Evolutionary conservation across 164 flowering plant species (phyloP), one percentile per base, ranked within the genome.

Genomic region (Piper betle): DNA sequence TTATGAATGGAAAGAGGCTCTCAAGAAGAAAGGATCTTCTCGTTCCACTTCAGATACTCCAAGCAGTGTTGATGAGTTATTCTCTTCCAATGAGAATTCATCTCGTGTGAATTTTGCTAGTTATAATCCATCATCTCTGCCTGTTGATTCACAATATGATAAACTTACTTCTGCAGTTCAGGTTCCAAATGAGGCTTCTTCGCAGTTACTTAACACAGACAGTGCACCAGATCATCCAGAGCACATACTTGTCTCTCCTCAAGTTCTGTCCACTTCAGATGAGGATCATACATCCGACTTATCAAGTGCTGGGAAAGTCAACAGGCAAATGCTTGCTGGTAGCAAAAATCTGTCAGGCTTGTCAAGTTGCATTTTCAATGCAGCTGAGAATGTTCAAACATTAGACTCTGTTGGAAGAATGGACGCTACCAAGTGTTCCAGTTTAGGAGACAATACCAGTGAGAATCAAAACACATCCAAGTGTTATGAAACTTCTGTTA

Each of bases 1-100:
- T 17, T 82, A 80, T 58, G 84, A 82, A 66, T 83, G 80, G 58
- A 75, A 72, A 54, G 69, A 53, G 68, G 77, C 79, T 10, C 67
- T 71, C 50, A 77, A 66, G 68, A 77, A 69, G 66, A 76, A 69
- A 54, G 71, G 74, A 54, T 73, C 74, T 52, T 71, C 70, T 67
- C 67, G 55, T 64, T 86, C 82, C 4, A 68, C 64, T 64, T 74
- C 83, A n/a, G 79, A 78, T 65, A 57, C 79, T 41, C 62, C 57
- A 39, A 81, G 79, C 68, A 73, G 43, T 67, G 69, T 69, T 20
- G 72, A 67, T 12, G 64, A 75, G 59, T 61, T 41, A 4, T 68
- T 42, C 12, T 55, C 77, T 48, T 53, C 76, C 20, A 52, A 64
- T 39, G 64, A 68, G 64, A 54, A 59, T 19, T 60, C 64, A 58